These are phyloP conservation scores for Thoreauomyces humboldtii DNA, from an alignment of 192 early-diverging fungal species.

Conservation along the genomic window DNA sequence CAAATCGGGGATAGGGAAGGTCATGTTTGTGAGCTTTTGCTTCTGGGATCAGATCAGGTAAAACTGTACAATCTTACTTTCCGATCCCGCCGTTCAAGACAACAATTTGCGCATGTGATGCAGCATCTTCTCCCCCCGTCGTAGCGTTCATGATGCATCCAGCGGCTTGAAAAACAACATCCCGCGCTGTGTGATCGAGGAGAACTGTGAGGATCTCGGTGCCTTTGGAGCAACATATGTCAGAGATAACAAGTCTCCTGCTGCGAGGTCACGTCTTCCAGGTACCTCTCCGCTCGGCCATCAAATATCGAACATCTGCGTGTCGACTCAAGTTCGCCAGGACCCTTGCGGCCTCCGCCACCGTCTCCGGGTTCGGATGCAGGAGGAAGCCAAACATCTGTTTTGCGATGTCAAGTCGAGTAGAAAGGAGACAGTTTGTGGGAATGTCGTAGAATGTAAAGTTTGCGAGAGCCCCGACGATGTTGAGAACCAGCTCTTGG, in stretches of 20 bases:
- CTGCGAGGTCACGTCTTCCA: not conserved
- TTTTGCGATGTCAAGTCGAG: conserved; percentile 24
- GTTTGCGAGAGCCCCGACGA: conserved; percentile 44
- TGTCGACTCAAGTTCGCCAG: conserved; percentile 40
- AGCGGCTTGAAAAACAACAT: conserved; percentile 36
- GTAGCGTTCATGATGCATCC: conserved; percentile 41
- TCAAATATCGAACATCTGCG: conserved; percentile 10
- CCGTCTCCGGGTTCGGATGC: conserved; percentile 37
- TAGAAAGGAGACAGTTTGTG: conserved; percentile 23
- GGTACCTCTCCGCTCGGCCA: conserved; percentile 11
- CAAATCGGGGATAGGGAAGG: not conserved
- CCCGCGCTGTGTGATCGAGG: conserved; percentile 33
- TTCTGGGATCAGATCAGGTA: too few species aligned
- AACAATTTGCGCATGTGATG: not conserved
- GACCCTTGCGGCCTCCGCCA: conserved; percentile 37
- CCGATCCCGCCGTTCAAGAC: conserved; percentile 15
- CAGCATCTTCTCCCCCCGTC: not conserved
- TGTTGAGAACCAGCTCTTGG: conserved; percentile 48
- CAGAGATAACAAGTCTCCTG: not conserved
- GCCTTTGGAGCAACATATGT: conserved; percentile 29
- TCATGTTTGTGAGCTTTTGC: not conserved
- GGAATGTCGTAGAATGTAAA: conserved; percentile 40
- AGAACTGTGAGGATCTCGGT: conserved; percentile 42
- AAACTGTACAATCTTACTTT: conserved; percentile 11
- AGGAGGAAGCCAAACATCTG: conserved; percentile 40